Evolutionary conservation across 2,329 filamentous ascomycete species (phyloP), one percentile per base, ranked within the genome.

Genomic region (Parasarocladium wereldwijsianum): DNA sequence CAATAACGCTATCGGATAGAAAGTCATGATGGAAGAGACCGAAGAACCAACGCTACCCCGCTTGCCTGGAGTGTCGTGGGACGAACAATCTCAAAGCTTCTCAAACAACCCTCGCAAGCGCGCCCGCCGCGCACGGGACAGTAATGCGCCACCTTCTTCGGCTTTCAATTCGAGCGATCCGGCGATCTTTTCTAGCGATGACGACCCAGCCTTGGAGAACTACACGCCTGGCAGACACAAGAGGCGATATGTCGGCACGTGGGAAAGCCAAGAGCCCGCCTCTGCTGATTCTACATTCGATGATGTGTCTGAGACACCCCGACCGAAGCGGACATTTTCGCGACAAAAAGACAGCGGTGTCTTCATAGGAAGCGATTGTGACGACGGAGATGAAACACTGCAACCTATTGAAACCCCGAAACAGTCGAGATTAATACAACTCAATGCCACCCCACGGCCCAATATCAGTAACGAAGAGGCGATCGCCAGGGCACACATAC

Each of bases 101-200:
- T 50, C 45, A 40, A 52, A 54, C 19, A 51, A 52, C 31, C 45
- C 51, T 5, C 46, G 49, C 34, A 61, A 60, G 44, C 57, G 57
- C 40, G 46, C 45, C 31, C 47, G 52, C 24, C 41, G 44, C 18
- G 39, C 45, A 12, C 40, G 34, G 13, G 35, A 42, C 17, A 43
- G 42, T 15, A 42, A 46, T 34, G 43, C 46, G 32, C 40, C 45
- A 21, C 38, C 48, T 4, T 36, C 21, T 20, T 29, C 43, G 3
- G 43, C 56, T 21, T 54, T 66, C 44, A 71, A 73, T 44, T 81
- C 75, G 13, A 81, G 77, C 44, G 77, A 83, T 42, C 75, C 76
- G 4, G 65, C 72, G 28, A 49, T 81, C 16, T 83, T 83, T 50
- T 81, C 75, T 4, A 76, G 72, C 46, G 77, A 83, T 35, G 76